These are phyloP conservation scores for Wickerhamiella hasegawae DNA, from an alignment of 805 yeast species.

Conservation along the genomic window DNA sequence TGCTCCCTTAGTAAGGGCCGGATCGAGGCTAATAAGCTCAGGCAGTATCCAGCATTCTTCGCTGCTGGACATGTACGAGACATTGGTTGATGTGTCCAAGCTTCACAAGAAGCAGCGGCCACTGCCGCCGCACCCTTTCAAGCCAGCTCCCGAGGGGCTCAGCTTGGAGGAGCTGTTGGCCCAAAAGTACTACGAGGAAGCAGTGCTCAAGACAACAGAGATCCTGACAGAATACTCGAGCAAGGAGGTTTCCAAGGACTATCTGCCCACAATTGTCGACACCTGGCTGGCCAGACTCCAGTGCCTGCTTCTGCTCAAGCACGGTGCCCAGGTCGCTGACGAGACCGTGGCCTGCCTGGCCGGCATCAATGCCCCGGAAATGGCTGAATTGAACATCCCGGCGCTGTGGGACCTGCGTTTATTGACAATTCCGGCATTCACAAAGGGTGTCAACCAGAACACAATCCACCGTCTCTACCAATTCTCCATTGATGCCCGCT, in stretches of 20 bases:
- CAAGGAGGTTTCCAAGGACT: constrained; percentile 4
- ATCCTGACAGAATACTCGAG: constrained; percentile 7
- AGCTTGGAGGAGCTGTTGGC: constrained; percentile 10
- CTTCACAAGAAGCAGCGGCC: background rate
- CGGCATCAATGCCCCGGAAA: constrained; percentile 15
- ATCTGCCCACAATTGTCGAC: constrained; percentile 10
- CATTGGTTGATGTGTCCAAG: background rate
- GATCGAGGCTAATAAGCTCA: no score
- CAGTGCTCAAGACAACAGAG: constrained; percentile 13
- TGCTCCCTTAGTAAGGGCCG: constrained; percentile 1
- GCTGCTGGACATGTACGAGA: background rate
- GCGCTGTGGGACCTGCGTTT: constrained; percentile 23
- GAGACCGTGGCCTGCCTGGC: constrained; percentile 18
- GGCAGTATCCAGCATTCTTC: no score
- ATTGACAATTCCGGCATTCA: constrained; percentile 18
- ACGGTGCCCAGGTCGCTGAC: constrained; percentile 17
- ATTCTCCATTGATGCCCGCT: constrained; percentile 22
- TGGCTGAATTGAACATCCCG: constrained; percentile 10
- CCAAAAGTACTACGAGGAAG: constrained; percentile 14
- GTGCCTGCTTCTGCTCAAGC: constrained; percentile 16
- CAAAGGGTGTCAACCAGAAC: constrained; percentile 21
- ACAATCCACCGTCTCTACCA: constrained; percentile 20
- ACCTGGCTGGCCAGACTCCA: constrained; percentile 19
- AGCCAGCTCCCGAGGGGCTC: background rate
- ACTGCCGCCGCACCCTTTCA: background rate